Conservation (phyloP, 1,284 basidiomycete species). For the Ceratobasidium sp. region DNA sequence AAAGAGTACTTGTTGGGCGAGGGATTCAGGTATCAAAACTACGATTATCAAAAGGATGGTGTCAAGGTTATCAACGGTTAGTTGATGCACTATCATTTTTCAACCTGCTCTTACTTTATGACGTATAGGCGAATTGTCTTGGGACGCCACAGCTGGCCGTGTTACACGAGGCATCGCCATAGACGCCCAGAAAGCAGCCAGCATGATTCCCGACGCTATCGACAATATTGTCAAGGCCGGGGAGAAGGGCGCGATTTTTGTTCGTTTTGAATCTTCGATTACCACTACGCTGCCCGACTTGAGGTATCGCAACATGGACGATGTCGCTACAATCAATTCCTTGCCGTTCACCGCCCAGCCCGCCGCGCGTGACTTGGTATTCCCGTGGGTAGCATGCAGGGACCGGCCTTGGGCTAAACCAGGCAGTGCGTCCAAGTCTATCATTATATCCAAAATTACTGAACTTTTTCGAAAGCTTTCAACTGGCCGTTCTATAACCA, state of each 20-base stretch:
- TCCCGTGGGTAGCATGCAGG: slow-evolving; percentile 15
- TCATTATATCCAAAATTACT: neutral
- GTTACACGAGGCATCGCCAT: slow-evolving; percentile 45
- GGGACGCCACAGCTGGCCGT: slow-evolving; percentile 38
- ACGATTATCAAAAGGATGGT: slow-evolving; percentile 31
- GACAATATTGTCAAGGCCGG: slow-evolving; percentile 47
- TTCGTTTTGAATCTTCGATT: slow-evolving; percentile 48
- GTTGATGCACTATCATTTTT: neutral
- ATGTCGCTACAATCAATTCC: neutral
- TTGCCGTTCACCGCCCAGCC: neutral
- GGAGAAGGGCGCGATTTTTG: slow-evolving; percentile 53
- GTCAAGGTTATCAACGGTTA: slow-evolving; percentile 54
- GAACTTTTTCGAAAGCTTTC: neutral
- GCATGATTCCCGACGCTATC: slow-evolving; percentile 42
- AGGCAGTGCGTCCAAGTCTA: neutral
- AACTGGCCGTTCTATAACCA: slow-evolving; percentile 24
- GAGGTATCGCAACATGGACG: neutral
- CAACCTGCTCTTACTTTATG: neutral
- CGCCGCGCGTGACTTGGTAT: neutral
- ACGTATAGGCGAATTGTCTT: slow-evolving; percentile 44
- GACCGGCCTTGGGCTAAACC: neutral
- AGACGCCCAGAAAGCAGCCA: slow-evolving; percentile 29
- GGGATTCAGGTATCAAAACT: neutral
- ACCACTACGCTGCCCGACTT: neutral
- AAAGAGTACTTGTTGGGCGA: slow-evolving; percentile 29